Evolutionary conservation across 2,329 filamentous ascomycete genomes (phyloP).

Genomic region (Apiospora arundinis): DNA sequence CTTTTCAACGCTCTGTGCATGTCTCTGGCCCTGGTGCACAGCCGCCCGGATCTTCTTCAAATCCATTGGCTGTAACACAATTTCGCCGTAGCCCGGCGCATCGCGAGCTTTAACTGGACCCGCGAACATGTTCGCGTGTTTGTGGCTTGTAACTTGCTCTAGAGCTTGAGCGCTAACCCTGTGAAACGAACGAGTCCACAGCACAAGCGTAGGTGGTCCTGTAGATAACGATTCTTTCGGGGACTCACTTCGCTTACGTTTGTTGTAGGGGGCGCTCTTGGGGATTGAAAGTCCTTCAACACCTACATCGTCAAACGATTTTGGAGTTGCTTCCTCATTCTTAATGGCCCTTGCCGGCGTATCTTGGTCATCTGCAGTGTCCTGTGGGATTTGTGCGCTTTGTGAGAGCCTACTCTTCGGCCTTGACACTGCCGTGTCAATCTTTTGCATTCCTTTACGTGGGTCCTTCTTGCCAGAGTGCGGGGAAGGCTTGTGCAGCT

Average conservation of each 20-base stretch:
- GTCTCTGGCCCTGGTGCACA: slow-evolving; percentile 74
- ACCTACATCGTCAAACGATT: slow-evolving; percentile 58
- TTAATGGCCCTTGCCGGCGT: slow-evolving; percentile 56
- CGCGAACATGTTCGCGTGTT: slow-evolving; percentile 80
- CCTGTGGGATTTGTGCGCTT: slow-evolving; percentile 40
- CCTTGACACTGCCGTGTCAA: slow-evolving; percentile 32
- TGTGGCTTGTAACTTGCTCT: slow-evolving; percentile 78
- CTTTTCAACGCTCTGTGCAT: slow-evolving; percentile 65
- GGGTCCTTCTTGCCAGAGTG: slow-evolving; percentile 43
- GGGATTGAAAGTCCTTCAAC: slow-evolving; percentile 53
- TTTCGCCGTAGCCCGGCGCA: slow-evolving; percentile 76
- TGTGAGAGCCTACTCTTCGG: slow-evolving; percentile 44
- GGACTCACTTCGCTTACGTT: slow-evolving; percentile 64
- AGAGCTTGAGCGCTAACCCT: slow-evolving; percentile 75
- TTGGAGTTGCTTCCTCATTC: slow-evolving; percentile 64
- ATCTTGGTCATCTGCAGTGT: slow-evolving; percentile 52
- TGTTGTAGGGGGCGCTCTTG: slow-evolving; percentile 41
- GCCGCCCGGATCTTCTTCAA: slow-evolving; percentile 79
- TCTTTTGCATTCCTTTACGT: slow-evolving; percentile 38
- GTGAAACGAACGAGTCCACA: slow-evolving; percentile 78
- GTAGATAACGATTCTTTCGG: slow-evolving; percentile 53
- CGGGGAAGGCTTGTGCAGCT: slow-evolving; percentile 43
- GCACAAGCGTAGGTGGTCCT: slow-evolving; percentile 68
- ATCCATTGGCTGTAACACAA: slow-evolving; percentile 78
- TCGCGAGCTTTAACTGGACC: slow-evolving; percentile 76